These are phyloP conservation scores for Capsicum pubescens DNA, from an alignment of 257 asterid genomes.

Conservation along the genomic window DNA sequence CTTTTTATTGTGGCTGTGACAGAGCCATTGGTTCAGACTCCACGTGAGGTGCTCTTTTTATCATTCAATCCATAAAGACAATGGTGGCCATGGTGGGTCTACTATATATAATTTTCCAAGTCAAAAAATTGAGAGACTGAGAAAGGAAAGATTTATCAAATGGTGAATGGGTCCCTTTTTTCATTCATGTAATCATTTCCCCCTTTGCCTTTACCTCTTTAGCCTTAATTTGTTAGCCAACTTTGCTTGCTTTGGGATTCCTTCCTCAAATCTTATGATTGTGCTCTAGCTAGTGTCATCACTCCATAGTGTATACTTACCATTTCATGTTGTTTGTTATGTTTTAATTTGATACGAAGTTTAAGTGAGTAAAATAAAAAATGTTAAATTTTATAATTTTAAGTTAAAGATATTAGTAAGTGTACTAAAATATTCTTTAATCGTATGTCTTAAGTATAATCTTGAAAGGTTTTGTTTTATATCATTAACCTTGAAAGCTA, in stretches of 20 bases:
- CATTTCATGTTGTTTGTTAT: no score
- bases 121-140: conserved; percentile 44
- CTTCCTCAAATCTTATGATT: conserved; percentile 26
- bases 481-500: not conserved
- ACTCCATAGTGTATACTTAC: no score
- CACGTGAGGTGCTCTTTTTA: conserved; percentile 99
- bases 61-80: conserved; percentile 97
- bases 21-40: conserved; percentile 91
- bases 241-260: conserved; percentile 30
- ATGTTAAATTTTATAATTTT: no score
- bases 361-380: no score
- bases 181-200: conserved; percentile 29
- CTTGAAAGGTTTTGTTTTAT: no score
- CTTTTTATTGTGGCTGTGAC: conserved; percentile 67
- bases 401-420: no score
- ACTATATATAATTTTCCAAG: conserved; percentile 50
- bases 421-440: no score
- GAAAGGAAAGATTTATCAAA: conserved; percentile 38
- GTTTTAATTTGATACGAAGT: no score
- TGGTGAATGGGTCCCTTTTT: conserved; percentile 24
- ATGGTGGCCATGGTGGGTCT: conserved; percentile 77
- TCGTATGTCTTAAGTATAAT: no score
- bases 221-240: conserved; percentile 15
- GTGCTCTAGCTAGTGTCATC: conserved; percentile 7
- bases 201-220: conserved; percentile 19